These are phyloP conservation scores for Fusarium sp. DNA, from an alignment of 2,329 filamentous ascomycete species.

Conservation along the genomic window DNA sequence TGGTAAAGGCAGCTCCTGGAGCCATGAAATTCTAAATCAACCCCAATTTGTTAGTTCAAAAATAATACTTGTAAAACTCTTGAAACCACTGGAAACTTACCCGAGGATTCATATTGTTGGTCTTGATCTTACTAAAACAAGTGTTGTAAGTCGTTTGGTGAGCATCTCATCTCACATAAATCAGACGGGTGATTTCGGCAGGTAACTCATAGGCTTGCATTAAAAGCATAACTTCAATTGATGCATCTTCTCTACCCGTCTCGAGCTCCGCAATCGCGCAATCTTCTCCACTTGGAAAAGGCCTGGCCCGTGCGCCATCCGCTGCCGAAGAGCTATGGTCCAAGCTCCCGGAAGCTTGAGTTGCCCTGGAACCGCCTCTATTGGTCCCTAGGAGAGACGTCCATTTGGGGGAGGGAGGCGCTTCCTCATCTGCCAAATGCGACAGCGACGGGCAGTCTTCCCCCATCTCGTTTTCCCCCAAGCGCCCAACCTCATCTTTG, in stretches of 20 bases:
- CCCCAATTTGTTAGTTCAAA: slow-evolving; percentile 12
- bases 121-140: neutral
- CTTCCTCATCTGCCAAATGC: slow-evolving; percentile 43
- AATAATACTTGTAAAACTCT: accelerated
- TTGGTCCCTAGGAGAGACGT: slow-evolving; percentile 47
- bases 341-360: slow-evolving; percentile 53
- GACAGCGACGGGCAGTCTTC: slow-evolving; percentile 46
- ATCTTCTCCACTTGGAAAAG: slow-evolving; percentile 27
- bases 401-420: slow-evolving; percentile 26
- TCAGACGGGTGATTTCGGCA: slow-evolving; percentile 24
- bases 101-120: slow-evolving; percentile 50
- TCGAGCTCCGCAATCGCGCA: slow-evolving; percentile 24
- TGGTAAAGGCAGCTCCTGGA: slow-evolving; percentile 68
- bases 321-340: slow-evolving; percentile 47
- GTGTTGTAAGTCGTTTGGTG: slow-evolving; percentile 3
- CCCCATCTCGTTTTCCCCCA: slow-evolving; percentile 36
- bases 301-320: slow-evolving; percentile 40
- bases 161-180: slow-evolving; percentile 20
- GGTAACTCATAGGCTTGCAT: slow-evolving; percentile 3
- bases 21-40: slow-evolving; percentile 61
- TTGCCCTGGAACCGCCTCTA: slow-evolving; percentile 34
- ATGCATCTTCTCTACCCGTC: slow-evolving; percentile 38
- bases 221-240: slow-evolving; percentile 51
- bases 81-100: slow-evolving; percentile 25
- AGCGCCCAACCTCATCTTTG: slow-evolving; percentile 48